phyloP scores from a whole-genome alignment of 352 stramenopile species.

The Globisporangium viniferum region DNA sequence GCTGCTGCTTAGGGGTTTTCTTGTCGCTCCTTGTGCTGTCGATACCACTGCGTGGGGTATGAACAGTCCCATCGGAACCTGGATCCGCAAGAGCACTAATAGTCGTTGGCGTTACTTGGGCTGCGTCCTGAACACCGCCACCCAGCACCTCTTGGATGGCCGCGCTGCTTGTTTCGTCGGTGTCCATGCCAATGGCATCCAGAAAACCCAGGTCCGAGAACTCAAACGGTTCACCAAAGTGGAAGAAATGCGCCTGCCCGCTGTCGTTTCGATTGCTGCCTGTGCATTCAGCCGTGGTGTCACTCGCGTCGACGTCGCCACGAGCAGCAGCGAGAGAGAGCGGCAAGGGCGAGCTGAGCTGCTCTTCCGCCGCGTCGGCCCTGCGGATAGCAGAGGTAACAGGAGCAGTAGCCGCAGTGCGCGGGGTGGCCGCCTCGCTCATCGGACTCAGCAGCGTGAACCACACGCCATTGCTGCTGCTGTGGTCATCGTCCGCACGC shows the following conservation, averaged over 20 bases:
- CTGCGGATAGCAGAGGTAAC: neutral
- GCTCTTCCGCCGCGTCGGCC: neutral
- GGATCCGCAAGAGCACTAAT: neutral
- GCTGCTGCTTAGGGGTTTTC: neutral
- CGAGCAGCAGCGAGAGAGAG: neutral
- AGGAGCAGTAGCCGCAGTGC: neutral
- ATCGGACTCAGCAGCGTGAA: neutral
- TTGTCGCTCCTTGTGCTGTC: neutral
- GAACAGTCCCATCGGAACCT: neutral
- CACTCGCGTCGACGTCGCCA: neutral
- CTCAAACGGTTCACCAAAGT: neutral
- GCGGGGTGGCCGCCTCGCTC: neutral
- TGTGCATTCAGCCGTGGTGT: neutral
- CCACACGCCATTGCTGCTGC: neutral
- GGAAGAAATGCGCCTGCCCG: neutral
- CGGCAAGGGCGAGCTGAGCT: neutral
- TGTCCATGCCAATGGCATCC: neutral
- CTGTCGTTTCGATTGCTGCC: neutral
- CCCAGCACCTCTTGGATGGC: neutral
- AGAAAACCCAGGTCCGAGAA: neutral
- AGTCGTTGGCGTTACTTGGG: neutral
- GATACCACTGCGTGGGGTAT: neutral
- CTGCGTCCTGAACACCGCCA: neutral
- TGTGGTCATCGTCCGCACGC: neutral
- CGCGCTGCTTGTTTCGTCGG: neutral